Evolutionary conservation across 2,329 filamentous ascomycete genomes (phyloP).

Genomic region (Clonostachys sp.): DNA sequence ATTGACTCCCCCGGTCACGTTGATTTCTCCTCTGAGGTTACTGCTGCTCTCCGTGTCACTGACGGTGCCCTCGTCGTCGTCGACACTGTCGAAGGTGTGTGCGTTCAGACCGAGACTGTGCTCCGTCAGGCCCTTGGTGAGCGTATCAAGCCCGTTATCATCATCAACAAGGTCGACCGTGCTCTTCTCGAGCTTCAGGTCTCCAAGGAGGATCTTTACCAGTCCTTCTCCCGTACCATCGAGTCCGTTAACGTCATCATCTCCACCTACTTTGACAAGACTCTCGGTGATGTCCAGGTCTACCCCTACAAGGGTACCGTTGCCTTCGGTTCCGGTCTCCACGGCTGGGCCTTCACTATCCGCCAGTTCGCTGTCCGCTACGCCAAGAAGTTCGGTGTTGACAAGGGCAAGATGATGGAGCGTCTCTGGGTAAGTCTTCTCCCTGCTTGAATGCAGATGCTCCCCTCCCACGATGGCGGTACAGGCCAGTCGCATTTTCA

Average conservation of each 20-base stretch:
- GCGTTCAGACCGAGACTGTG: slow-evolving; percentile 99
- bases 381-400: slow-evolving; percentile 99
- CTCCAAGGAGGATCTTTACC: slow-evolving; percentile 98
- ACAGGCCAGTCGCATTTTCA: too few species aligned
- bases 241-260: slow-evolving; percentile 99
- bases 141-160: slow-evolving; percentile 99
- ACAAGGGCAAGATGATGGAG: slow-evolving; percentile 99
- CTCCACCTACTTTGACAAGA: slow-evolving; percentile 96
- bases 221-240: slow-evolving; percentile 98
- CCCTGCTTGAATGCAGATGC: not conserved
- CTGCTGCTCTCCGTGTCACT: slow-evolving; percentile 98
- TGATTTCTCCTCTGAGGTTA: slow-evolving; percentile 99
- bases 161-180: slow-evolving; percentile 99
- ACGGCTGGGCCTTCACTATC: slow-evolving; percentile 99
- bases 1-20: slow-evolving; percentile 99
- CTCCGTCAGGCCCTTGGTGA: slow-evolving; percentile 98
- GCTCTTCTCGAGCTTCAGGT: slow-evolving; percentile 98
- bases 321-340: slow-evolving; percentile 98
- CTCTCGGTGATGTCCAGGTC: slow-evolving; percentile 95
- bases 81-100: slow-evolving; percentile 99
- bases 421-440: slow-evolving; percentile 81
- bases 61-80: slow-evolving; percentile 99
- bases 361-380: slow-evolving; percentile 95
- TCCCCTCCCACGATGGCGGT: too few species aligned
- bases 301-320: slow-evolving; percentile 97